phyloP scores from a whole-genome alignment of 257 asterid species.

The Ballota nigra region DNA sequence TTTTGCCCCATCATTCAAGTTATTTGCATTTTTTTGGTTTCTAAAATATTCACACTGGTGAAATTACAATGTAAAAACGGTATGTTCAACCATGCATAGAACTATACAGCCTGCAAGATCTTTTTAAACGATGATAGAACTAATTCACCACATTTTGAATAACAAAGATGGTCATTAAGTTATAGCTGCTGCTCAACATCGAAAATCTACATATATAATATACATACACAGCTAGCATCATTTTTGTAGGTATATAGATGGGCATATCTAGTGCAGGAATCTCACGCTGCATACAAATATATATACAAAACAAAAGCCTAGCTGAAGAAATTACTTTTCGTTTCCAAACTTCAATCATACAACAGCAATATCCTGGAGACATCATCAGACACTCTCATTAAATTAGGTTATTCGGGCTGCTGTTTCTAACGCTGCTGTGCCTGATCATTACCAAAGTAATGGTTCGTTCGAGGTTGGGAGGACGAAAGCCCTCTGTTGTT shows the following conservation, averaged over 20 bases:
- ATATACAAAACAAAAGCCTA: constrained; percentile 23
- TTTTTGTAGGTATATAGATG: neutral
- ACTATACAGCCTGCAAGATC: neutral
- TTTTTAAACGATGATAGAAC: neutral
- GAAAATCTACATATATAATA: neutral
- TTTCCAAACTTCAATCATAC: constrained; percentile 9
- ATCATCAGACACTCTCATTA: constrained; percentile 43
- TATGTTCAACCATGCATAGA: neutral
- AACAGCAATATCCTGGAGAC: constrained; percentile 1
- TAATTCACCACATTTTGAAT: neutral
- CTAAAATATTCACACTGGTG: neutral
- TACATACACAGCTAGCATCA: neutral
- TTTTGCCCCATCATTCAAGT: neutral
- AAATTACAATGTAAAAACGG: no score
- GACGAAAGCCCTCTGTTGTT: constrained; percentile 38
- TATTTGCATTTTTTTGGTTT: neutral
- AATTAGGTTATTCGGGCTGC: constrained; percentile 44
- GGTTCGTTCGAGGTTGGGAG: constrained; percentile 36
- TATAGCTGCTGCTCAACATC: neutral
- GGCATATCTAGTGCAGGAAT: neutral
- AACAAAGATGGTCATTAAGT: neutral
- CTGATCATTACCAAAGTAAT: constrained; percentile 45
- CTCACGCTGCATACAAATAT: neutral
- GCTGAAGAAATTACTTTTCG: neutral
- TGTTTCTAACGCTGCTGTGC: constrained; percentile 43